Evolutionary conservation across 2,329 filamentous ascomycete species (phyloP), one percentile per base, ranked within the genome.

Genomic region (Colletotrichum lentis): DNA sequence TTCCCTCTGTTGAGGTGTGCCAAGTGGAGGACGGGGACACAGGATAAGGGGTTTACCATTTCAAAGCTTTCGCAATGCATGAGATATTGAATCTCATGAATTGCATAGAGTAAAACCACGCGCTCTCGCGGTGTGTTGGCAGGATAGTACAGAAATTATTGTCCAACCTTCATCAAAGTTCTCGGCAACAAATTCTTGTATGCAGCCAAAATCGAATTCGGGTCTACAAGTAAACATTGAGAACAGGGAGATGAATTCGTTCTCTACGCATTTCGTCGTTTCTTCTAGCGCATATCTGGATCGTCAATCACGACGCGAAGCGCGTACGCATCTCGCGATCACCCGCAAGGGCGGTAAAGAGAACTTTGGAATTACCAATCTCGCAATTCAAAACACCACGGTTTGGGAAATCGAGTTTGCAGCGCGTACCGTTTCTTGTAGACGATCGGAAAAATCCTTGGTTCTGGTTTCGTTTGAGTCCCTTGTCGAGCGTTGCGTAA

Each of bases 381-480:
- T 3, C 31, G n/a, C 7, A 52, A n/a, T n/a, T 27, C 7, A 2
- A 41, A n/a, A 47, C 4, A n/a, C 20, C 14, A 14, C 1, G 3
- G n/a, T 22, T 5, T 35, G n/a, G 16, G 20, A 58, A 12, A 37
- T 31, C 37, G 55, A 24, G 18, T 22, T 24, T 58, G 56, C n/a
- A 49, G 56, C 56, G 31, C 10, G 43, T 39, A 49, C 24, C 56
- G 56, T 58, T 58, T 58, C 56, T 49, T 12, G 43, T 39, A 58
- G 31, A 58, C 43, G 44, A 46, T 35, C 56, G 43, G 56, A 58
- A 47, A 39, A 47, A n/a, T 58, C n/a, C 41, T 27, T 49, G 56
- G 47, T 58, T 58, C 56, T 58, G n/a, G 56, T 58, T 22, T 22
- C 31, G 56, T 58, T 49, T 58, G 56, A 58, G 56, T 58, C 43